Percentiles rank a stretch among this genome's conserved stretches.
Conservation (phyloP, 176 grass and related monocot genomes). For the Hordeum marinum region DNA sequence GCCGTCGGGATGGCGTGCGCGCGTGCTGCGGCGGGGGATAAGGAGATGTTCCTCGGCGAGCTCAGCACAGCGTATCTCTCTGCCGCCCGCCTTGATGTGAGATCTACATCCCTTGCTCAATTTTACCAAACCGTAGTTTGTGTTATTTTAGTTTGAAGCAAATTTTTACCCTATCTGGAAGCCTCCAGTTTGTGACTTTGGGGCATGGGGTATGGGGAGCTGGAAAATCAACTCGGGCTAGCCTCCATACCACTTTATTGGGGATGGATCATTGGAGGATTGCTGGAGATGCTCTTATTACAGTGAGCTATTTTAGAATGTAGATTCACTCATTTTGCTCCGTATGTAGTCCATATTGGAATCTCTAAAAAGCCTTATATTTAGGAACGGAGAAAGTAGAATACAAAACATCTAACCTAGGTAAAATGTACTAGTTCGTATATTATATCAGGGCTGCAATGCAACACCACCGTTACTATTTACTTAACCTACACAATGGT, state of each 20-base stretch:
- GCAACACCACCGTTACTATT: background rate
- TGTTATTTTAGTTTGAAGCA: background rate
- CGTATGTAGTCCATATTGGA: too few relatives aligned
- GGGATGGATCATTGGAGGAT: background rate
- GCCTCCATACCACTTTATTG: background rate
- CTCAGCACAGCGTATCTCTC: slow-evolving; percentile 45
- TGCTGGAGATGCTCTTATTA: background rate
- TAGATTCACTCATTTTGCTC: too few relatives aligned
- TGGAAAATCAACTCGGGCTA: background rate
- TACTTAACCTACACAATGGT: background rate
- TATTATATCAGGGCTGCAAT: background rate
- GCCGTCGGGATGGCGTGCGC: slow-evolving; percentile 44
- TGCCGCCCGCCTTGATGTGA: slow-evolving; percentile 39
- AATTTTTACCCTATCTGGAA: background rate
- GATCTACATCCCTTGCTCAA: background rate
- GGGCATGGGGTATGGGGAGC: background rate
- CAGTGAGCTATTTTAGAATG: too few relatives aligned
- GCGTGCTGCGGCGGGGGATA: slow-evolving; percentile 20
- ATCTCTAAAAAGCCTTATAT: too few relatives aligned
- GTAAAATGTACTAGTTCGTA: background rate
- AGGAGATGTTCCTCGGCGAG: slow-evolving; percentile 60
- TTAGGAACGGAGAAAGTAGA: too few relatives aligned
- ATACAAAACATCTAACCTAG: background rate
- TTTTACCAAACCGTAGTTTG: background rate
- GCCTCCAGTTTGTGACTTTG: background rate